Evolutionary conservation across 495 filamentous ascomycete genomes (phyloP), one percentile per base, ranked within the genome.

Genomic region (Copromyces sp.): DNA sequence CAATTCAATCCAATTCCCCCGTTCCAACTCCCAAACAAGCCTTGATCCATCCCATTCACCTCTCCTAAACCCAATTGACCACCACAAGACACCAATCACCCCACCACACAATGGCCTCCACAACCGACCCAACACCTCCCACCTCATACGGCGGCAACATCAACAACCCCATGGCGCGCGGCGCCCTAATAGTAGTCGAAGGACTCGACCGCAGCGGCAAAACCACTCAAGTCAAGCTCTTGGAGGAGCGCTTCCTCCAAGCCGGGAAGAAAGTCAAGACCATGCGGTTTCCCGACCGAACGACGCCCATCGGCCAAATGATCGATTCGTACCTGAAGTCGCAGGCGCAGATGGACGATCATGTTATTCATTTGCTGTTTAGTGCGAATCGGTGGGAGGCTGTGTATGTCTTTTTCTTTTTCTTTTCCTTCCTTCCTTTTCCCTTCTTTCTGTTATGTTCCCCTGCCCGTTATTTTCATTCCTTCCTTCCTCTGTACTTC

Each of bases 361-460:
- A 97, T 78, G 90, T 90, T 8, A 97, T 98, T 76, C 96, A 98
- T 80, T 88, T 99, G 24, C 88, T 98, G 29, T 99, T 98, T 84
- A 94, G 93, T 39, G 94, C 95, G 11, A 98, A 99, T 82, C 88
- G 96, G 39, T 99, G 96, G 96, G 96, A 99, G 82, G 81, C 89
- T 72, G 90, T 87, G 79, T 90, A 86, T 69, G 86, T 78, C 44
- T 70, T 37, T 68, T 70, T 38, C 61, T 74, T 40, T 1, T 45
- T 39, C 65, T 32, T 68, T 73, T 35, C 47, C 73, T 37, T 3
- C 44, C 42, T 40, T 72, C 47, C 68, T 75, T 16, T 32, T 11
- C 20, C 70, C 69, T 39, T 41, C 68, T 35, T 68, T 68, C 24
- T 9, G 9, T 11, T 12, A 38, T 72, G 45, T 61, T 38, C 35